Conservation (phyloP, 2,329 filamentous ascomycete genomes). For the Seiridium cupressi region DNA sequence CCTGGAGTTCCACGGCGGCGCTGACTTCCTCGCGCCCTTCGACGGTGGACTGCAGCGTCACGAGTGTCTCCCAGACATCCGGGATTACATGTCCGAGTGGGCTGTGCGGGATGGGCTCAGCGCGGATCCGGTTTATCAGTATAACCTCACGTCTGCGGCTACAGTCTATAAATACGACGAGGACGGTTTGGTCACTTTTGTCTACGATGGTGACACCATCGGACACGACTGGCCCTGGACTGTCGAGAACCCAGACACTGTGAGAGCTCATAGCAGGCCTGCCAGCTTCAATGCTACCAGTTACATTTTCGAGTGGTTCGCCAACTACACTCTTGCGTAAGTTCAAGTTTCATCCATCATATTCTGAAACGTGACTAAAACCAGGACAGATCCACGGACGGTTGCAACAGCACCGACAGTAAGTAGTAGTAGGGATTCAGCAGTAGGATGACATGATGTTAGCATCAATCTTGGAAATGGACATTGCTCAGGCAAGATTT, state of each 20-base stretch:
- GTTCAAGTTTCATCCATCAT: background rate
- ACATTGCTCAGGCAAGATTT: no score
- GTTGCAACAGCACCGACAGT: no score
- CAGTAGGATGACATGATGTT: no score
- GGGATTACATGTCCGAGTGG: conserved; percentile 19
- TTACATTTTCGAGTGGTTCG: conserved; percentile 4
- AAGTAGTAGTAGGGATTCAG: no score
- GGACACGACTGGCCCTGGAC: conserved; percentile 9
- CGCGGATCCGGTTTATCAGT: background rate
- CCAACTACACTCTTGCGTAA: background rate
- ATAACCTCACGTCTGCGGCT: background rate
- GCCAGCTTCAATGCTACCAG: conserved; percentile 2
- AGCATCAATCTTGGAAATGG: no score
- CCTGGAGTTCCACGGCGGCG: conserved; percentile 41
- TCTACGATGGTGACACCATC: conserved; percentile 5
- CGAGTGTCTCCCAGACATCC: conserved; percentile 18
- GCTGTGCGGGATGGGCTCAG: conserved; percentile 11
- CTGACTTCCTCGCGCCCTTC: conserved; percentile 39
- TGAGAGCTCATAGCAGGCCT: background rate
- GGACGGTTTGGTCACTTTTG: conserved; percentile 1
- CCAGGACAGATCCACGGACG: no score
- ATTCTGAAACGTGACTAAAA: no score
- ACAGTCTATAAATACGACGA: conserved; percentile 1
- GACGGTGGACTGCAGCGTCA: conserved; percentile 25
- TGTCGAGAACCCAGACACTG: conserved; percentile 1